Base-by-base conservation (phyloP, 768 basidiomycete species). In the Calocybe gangraenosa region DNA sequence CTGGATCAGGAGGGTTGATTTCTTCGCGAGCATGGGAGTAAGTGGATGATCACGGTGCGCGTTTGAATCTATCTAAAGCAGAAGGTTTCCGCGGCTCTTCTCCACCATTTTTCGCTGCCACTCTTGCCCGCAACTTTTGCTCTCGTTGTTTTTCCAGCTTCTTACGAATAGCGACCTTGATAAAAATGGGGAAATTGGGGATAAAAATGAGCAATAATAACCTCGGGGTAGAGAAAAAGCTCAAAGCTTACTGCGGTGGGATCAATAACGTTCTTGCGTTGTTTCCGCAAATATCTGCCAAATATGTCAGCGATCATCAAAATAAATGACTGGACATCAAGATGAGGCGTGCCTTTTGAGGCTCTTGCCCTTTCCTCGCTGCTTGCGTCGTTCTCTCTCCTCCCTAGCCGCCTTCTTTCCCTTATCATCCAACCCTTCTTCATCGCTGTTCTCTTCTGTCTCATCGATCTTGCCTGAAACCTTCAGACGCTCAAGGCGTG, bases 241-340 rank as follows among this genome's bases (percentile, higher is more conserved):
- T n/a, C n/a, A 42, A 42, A 11, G 69, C 77, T 44, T 49, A 86
- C 87, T 18, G 78, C 74, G 18, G 76, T 74, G 18, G 91, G 90
- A 61, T 97, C 93, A 50, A 97, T 79, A 38, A 97, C 89, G 58
- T 97, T 96, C 73, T 94, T 92, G 61, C 91, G 81, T 65, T 95
- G 88, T 70, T 93, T 96, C 57, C 89, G 76, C 50, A 96, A 63
- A 62, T 81, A 87, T 37, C 77, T 79, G 40, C 20, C 10, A 37
- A 1, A 17, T 40, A 13, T 15, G 34, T 41, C 11, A 28, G 17
- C 13, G 40, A 28, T 28, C 5, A 31, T 21, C 47, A 7, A 22
- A 33, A 18, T 25, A n/a, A 22, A n/a, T n/a, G n/a, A n/a, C n/a
- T n/a, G 32, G 35, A 23, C 10, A 14, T 33, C 22, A 2, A 18